Percentiles rank a stretch among this genome's conserved stretches.
Evolutionary conservation across 75 land plant species (phyloP).

Genomic region (Sequoiadendron giganteum): DNA sequence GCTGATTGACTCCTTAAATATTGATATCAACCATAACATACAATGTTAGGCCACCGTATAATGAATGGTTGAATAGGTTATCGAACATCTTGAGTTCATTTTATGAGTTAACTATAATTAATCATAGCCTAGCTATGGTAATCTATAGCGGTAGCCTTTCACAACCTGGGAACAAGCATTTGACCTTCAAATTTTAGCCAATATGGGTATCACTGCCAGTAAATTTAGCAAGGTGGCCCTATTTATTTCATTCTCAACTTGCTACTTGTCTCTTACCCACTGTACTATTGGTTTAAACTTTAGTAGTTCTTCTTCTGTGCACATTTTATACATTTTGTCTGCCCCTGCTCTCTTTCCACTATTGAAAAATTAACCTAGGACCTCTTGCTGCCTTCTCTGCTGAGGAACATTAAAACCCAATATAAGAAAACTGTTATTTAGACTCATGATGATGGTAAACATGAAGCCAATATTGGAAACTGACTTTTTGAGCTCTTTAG

Average conservation of each 20-base stretch:
- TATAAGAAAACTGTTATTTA: not conserved
- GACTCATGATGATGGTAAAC: too few species aligned
- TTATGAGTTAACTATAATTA: not conserved
- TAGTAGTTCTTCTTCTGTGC: not conserved
- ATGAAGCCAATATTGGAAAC: not conserved
- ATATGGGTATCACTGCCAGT: not conserved
- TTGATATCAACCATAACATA: not conserved
- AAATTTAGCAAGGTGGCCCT: not conserved
- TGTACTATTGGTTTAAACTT: not conserved
- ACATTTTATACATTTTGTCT: not conserved
- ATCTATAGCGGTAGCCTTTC: not conserved
- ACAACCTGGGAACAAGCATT: not conserved
- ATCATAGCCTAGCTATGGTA: not conserved
- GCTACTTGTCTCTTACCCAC: not conserved
- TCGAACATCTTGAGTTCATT: not conserved
- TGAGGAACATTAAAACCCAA: not conserved
- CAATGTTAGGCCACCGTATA: not conserved
- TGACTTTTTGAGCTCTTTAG: not conserved
- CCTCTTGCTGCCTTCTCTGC: not conserved
- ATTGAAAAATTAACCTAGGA: not conserved
- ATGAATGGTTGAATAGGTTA: not conserved
- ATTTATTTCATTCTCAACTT: not conserved
- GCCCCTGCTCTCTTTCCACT: not conserved
- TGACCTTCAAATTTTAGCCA: not conserved
- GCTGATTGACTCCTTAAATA: not conserved